These are phyloP conservation scores for Amoeboaphelidium protococcarum DNA, from an alignment of 371 early-diverging fungal species.

Conservation along the genomic window DNA sequence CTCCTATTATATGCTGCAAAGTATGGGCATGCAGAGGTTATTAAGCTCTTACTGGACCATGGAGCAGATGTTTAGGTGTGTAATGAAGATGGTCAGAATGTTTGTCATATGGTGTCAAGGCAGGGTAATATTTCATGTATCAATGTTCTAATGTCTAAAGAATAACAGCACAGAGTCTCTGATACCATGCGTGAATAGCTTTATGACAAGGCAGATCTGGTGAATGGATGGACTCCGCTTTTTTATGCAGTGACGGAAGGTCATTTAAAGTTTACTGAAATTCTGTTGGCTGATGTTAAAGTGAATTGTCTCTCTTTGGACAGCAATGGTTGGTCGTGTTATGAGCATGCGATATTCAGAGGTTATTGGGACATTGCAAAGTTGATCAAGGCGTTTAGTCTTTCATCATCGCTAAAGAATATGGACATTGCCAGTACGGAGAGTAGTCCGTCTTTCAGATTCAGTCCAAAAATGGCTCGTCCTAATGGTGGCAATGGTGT, in stretches of 20 bases:
- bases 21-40: constrained; percentile 21
- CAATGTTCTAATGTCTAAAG: constrained; percentile 13
- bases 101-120: constrained; percentile 26
- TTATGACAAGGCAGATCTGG: constrained; percentile 7
- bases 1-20: constrained; percentile 62
- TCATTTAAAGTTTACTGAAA: constrained; percentile 17
- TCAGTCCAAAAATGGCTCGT: too few species aligned
- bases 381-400: constrained; percentile 16
- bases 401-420: constrained; percentile 5
- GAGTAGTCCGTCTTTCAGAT: constrained; percentile 1
- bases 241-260: constrained; percentile 23
- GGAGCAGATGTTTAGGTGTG: constrained; percentile 22
- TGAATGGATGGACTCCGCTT: constrained; percentile 32
- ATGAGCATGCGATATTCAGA: constrained; percentile 34
- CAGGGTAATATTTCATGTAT: constrained; percentile 24
- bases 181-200: constrained; percentile 4
- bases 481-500: too few species aligned
- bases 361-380: constrained; percentile 24
- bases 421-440: background rate
- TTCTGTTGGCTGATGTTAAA: constrained; percentile 20
- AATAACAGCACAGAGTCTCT: background rate
- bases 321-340: constrained; percentile 27
- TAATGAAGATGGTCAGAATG: constrained; percentile 35
- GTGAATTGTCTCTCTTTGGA: too few species aligned
- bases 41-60: constrained; percentile 19